Percentiles rank a stretch among this genome's conserved stretches.
Evolutionary conservation across 2,329 filamentous ascomycete genomes (phyloP).

Genomic region (Cryphonectria parasitica): DNA sequence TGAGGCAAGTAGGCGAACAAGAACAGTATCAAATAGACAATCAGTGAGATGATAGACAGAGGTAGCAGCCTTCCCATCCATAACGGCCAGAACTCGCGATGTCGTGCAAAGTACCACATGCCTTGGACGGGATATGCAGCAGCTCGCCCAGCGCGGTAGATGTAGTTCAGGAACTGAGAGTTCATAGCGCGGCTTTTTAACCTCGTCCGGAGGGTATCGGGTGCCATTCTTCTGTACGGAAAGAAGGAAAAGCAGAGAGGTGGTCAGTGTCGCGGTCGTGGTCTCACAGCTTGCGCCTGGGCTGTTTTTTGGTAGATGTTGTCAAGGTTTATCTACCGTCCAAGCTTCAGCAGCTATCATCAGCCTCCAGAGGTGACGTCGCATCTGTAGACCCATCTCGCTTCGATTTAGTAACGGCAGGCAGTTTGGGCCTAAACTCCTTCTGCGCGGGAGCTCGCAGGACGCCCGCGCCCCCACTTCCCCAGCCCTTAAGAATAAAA

Average conservation of each 20-base stretch:
- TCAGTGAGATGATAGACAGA: conserved; percentile 76
- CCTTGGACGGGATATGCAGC: conserved; percentile 68
- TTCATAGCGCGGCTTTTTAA: conserved; percentile 22
- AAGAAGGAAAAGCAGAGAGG: not conserved
- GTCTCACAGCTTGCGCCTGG: not conserved
- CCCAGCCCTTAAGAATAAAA: not conserved
- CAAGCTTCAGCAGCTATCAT: not conserved
- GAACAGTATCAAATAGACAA: conserved; percentile 86
- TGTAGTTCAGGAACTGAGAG: conserved; percentile 40
- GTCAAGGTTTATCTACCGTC: not conserved
- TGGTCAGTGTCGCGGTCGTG: not conserved
- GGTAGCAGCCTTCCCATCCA: conserved; percentile 79
- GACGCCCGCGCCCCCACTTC: not conserved
- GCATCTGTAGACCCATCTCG: not conserved
- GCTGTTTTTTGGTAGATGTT: not conserved
- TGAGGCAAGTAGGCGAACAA: conserved; percentile 87
- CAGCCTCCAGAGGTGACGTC: not conserved
- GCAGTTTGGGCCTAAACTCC: not conserved
- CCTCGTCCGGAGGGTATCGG: conserved; percentile 20
- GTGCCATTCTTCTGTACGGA: conserved; percentile 14
- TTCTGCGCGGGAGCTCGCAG: not conserved
- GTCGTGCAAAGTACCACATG: conserved; percentile 78
- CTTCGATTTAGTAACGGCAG: not conserved
- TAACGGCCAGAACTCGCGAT: conserved; percentile 81
- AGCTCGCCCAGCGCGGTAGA: conserved; percentile 49